Percentiles rank a stretch among this genome's conserved stretches.
phyloP scores from a whole-genome alignment of 345 rosid species.

The Durio zibethinus region DNA sequence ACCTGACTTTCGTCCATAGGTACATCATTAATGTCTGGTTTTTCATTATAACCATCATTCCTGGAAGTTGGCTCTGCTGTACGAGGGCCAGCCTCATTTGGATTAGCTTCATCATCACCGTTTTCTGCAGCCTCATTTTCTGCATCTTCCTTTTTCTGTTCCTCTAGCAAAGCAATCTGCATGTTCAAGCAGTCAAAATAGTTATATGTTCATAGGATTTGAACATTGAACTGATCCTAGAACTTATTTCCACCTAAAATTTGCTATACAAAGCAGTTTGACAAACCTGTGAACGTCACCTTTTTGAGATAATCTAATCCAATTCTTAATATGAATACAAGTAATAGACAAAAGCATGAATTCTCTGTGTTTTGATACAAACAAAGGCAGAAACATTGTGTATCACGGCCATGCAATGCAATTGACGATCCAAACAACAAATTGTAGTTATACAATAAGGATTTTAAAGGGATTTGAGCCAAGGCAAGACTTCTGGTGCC shows the following conservation, averaged over 20 bases:
- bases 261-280: not conserved
- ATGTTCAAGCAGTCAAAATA: conserved; percentile 25
- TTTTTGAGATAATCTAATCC: not conserved
- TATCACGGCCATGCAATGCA: not conserved
- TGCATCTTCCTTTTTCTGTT: conserved; percentile 47
- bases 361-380: not conserved
- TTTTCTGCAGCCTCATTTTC: conserved; percentile 55
- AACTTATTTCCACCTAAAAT: not conserved
- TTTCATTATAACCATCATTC: conserved; percentile 43
- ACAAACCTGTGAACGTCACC: not conserved
- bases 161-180: conserved; percentile 76
- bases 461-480: not conserved
- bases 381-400: not conserved
- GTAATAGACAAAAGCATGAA: not conserved
- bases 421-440: not conserved
- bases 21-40: conserved; percentile 73
- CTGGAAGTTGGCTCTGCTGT: conserved; percentile 35
- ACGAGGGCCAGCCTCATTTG: conserved; percentile 34
- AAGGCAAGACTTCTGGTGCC: not conserved
- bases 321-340: not conserved
- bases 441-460: not conserved
- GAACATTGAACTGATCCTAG: not conserved
- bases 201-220: not conserved
- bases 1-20: conserved; percentile 82
- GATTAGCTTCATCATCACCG: conserved; percentile 52